These are phyloP conservation scores for Solanum appendiculatum DNA, from an alignment of 257 asterid genomes.

Conservation along the genomic window DNA sequence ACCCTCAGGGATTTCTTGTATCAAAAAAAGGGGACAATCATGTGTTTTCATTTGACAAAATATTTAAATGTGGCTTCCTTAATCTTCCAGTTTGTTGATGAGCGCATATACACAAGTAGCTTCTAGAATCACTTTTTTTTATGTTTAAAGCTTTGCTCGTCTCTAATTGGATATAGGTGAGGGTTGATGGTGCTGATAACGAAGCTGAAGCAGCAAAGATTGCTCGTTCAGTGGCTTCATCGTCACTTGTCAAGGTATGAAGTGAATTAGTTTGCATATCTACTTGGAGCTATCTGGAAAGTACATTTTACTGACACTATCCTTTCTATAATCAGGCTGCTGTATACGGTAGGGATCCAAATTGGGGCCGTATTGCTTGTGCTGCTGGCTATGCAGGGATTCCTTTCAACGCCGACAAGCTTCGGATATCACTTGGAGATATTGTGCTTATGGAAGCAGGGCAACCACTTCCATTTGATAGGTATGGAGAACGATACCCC, in stretches of 20 bases:
- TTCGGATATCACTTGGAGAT: slow-evolving; percentile 76
- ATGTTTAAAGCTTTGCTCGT: not conserved
- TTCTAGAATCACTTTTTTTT: not conserved
- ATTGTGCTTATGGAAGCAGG: slow-evolving; percentile 78
- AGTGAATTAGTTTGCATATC: not conserved
- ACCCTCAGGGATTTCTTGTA: not conserved
- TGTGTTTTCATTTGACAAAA: not conserved
- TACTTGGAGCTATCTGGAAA: not conserved
- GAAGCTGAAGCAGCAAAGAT: slow-evolving; percentile 89
- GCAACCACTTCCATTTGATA: slow-evolving; percentile 82
- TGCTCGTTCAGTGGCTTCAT: slow-evolving; percentile 95
- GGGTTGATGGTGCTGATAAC: slow-evolving; percentile 61
- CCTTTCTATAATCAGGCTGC: slow-evolving; percentile 53
- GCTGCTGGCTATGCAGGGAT: slow-evolving; percentile 96
- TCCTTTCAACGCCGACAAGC: slow-evolving; percentile 53
- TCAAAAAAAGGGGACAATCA: not conserved
- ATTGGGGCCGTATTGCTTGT: slow-evolving; percentile 98
- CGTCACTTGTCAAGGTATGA: slow-evolving; percentile 81
- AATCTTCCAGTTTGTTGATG: not conserved
- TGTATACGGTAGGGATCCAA: slow-evolving; percentile 92
- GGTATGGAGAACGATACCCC: slow-evolving; percentile 24
- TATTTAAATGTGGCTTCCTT: not conserved
- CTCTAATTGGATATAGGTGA: slow-evolving; percentile 43
- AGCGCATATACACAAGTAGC: not conserved
- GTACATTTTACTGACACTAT: slow-evolving; percentile 5